These are phyloP conservation scores for Phoma sp. DNA, from an alignment of 2,329 filamentous ascomycete species.

Conservation along the genomic window DNA sequence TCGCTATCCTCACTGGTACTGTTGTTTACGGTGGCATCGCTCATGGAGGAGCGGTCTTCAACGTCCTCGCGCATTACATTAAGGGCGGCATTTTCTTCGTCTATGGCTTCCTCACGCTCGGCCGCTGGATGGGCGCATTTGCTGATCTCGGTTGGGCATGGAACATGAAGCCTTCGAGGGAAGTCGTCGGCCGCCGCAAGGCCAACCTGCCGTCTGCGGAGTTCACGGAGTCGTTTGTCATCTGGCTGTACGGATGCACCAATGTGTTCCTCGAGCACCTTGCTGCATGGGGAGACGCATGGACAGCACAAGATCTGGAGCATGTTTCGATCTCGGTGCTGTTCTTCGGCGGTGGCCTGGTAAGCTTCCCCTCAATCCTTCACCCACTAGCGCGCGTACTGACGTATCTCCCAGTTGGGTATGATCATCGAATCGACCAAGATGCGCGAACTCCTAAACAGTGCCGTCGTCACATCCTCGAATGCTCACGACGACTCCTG, in stretches of 20 bases:
- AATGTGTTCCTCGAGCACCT: constrained; percentile 95
- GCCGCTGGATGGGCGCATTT: constrained; percentile 89
- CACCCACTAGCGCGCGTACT: constrained; percentile 26
- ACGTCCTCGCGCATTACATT: constrained; percentile 88
- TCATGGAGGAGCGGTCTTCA: constrained; percentile 73
- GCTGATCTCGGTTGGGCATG: constrained; percentile 93
- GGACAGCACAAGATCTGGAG: constrained; percentile 82
- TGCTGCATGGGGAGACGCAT: constrained; percentile 70
- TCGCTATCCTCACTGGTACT: constrained; percentile 73
- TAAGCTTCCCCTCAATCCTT: constrained; percentile 54
- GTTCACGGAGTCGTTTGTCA: constrained; percentile 87
- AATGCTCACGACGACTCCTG: constrained; percentile 52
- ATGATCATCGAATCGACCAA: constrained; percentile 78
- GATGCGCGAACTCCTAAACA: constrained; percentile 70
- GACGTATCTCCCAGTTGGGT: constrained; percentile 59
- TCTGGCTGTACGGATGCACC: constrained; percentile 85
- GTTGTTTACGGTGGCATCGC: constrained; percentile 84
- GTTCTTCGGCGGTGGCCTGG: constrained; percentile 90
- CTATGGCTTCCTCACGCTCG: constrained; percentile 85
- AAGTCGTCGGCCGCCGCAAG: constrained; percentile 67
- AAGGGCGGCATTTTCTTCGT: constrained; percentile 96
- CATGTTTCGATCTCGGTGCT: constrained; percentile 91
- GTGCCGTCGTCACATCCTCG: constrained; percentile 51
- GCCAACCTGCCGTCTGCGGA: constrained; percentile 74
- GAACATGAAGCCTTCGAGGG: constrained; percentile 75